phyloP scores from a whole-genome alignment of 352 stramenopile genomes.

The Pythium sp. region DNA sequence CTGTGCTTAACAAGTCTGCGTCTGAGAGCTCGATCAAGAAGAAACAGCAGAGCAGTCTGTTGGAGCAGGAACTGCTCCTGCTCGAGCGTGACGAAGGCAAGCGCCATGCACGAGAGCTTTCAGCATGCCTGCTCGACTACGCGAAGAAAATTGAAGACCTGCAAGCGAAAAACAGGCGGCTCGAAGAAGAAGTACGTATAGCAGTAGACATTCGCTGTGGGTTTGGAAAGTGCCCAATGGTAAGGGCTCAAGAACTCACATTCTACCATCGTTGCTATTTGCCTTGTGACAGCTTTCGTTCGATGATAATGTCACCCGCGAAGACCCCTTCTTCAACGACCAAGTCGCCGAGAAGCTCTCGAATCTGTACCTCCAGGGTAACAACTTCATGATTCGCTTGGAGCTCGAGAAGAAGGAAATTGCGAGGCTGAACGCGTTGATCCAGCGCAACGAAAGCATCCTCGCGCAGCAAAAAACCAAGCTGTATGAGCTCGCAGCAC shows the following conservation, averaged over 20 bases:
- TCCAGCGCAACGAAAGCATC: constrained; percentile 58
- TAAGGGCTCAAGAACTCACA: too few relatives aligned
- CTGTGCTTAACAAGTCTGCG: constrained; percentile 15
- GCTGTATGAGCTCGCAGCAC: constrained; percentile 64
- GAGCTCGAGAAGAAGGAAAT: constrained; percentile 79
- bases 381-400: constrained; percentile 79
- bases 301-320: constrained; percentile 58
- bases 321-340: constrained; percentile 80
- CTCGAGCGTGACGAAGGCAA: constrained; percentile 75
- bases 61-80: constrained; percentile 67
- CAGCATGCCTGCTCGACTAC: constrained; percentile 63
- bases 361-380: constrained; percentile 73
- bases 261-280: not conserved
- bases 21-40: constrained; percentile 29
- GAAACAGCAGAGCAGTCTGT: constrained; percentile 41
- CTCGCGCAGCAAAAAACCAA: constrained; percentile 72
- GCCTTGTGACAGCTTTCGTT: constrained; percentile 53
- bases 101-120: constrained; percentile 64
- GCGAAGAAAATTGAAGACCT: constrained; percentile 75
- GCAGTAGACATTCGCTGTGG: not conserved
- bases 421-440: constrained; percentile 51
- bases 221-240: too few relatives aligned
- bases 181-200: constrained; percentile 63
- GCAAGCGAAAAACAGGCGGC: constrained; percentile 70
- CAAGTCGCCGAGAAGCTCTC: constrained; percentile 71